These are phyloP conservation scores for Apiospora marii DNA, from an alignment of 2,329 filamentous ascomycete species.

Conservation along the genomic window DNA sequence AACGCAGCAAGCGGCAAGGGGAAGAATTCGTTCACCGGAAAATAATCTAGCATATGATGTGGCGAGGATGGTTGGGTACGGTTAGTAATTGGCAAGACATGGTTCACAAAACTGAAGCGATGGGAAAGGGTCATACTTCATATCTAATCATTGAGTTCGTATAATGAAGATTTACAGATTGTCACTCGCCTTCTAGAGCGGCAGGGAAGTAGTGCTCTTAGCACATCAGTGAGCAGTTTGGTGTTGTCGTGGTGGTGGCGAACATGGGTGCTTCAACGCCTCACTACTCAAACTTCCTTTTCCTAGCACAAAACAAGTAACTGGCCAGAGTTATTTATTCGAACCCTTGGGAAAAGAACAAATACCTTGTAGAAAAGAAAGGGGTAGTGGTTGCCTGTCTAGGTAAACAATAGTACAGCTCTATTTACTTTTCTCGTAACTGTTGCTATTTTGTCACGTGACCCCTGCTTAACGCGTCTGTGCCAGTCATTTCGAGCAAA, in stretches of 20 bases:
- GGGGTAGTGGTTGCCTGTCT: neutral
- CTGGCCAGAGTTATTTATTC: neutral
- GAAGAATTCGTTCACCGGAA: neutral
- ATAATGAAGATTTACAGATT: neutral
- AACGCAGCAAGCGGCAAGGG: neutral
- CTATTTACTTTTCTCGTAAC: neutral
- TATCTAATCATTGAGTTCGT: neutral
- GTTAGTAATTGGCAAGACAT: neutral
- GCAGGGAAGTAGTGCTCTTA: no score
- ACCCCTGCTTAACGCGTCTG: conserved; percentile 11
- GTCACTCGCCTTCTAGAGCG: neutral
- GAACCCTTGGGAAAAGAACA: neutral
- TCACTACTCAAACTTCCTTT: neutral
- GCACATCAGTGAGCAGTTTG: neutral
- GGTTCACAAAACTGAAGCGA: neutral
- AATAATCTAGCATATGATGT: neutral
- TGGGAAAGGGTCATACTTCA: neutral
- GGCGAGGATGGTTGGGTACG: neutral
- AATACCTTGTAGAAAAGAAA: neutral
- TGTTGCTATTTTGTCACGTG: conserved; percentile 11
- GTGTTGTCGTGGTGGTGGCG: neutral
- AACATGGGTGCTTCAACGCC: neutral
- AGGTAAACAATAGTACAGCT: neutral
- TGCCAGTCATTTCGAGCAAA: neutral
- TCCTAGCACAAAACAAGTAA: neutral